Evolutionary conservation across 2,329 filamentous ascomycete species (phyloP).

Genomic region (Pleoardoris graminearum): DNA sequence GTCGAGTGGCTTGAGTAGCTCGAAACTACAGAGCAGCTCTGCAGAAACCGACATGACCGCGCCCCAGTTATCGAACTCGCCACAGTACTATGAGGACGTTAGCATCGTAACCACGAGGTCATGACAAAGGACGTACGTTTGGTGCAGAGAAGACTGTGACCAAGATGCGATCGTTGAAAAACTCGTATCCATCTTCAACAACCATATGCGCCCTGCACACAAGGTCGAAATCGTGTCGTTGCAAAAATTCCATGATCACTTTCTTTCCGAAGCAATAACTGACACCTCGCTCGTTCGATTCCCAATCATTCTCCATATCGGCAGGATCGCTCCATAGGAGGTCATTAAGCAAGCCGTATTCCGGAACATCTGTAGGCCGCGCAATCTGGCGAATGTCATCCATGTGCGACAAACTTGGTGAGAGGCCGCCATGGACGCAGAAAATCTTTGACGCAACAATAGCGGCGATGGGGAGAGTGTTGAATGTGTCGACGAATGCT

Average conservation of each 20-base stretch:
- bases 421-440: conserved; percentile 93
- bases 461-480: conserved; percentile 91
- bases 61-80: conserved; percentile 99
- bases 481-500: conserved; percentile 96
- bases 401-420: conserved; percentile 92
- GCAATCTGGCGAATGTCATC: conserved; percentile 97
- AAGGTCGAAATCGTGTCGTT: conserved; percentile 93
- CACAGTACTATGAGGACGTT: conserved; percentile 74
- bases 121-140: conserved; percentile 70
- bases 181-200: conserved; percentile 98
- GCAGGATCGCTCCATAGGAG: conserved; percentile 96
- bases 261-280: conserved; percentile 99
- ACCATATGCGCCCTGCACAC: conserved; percentile 99
- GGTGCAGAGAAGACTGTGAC: conserved; percentile 98
- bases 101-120: neutral
- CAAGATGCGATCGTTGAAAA: conserved; percentile 91
- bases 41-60: conserved; percentile 97
- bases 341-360: conserved; percentile 94
- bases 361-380: conserved; percentile 92
- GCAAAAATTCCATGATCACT: conserved; percentile 94
- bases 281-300: conserved; percentile 93
- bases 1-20: conserved; percentile 93
- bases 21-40: conserved; percentile 94
- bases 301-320: conserved; percentile 98
- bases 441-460: conserved; percentile 98